These are phyloP conservation scores for Botrytis galanthina DNA, from an alignment of 2,329 filamentous ascomycete species.

Conservation along the genomic window DNA sequence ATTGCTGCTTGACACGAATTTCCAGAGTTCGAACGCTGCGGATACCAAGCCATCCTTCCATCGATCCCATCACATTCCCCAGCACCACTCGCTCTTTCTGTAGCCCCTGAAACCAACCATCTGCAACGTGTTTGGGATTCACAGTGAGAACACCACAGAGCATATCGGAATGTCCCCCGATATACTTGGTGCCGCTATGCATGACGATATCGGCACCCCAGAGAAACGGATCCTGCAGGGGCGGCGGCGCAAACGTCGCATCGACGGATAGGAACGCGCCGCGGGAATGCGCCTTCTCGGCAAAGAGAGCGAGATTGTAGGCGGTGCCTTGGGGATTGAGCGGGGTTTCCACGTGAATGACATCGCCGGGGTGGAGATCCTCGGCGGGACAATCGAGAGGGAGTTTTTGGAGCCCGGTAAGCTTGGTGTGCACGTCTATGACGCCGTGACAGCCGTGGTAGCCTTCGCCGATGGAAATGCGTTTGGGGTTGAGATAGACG, in stretches of 20 bases:
- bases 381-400: conserved; percentile 66
- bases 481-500: conserved; percentile 77
- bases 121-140: conserved; percentile 47
- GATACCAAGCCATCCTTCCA: conserved; percentile 91
- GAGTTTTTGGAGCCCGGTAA: conserved; percentile 72
- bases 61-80: conserved; percentile 79
- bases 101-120: conserved; percentile 55
- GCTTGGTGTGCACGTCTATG: conserved; percentile 67
- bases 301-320: conserved; percentile 68
- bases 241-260: conserved; percentile 88
- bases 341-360: conserved; percentile 90
- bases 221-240: conserved; percentile 79
- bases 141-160: conserved; percentile 81
- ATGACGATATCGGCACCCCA: conserved; percentile 83
- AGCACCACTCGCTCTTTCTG: conserved; percentile 70
- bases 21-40: conserved; percentile 83
- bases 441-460: conserved; percentile 96
- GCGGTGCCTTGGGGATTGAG: conserved; percentile 88
- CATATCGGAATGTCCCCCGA: conserved; percentile 93
- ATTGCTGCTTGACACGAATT: conserved; percentile 76
- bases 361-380: conserved; percentile 71
- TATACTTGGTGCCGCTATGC: conserved; percentile 94
- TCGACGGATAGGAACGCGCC: conserved; percentile 83
- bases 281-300: conserved; percentile 64
- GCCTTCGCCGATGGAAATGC: conserved; percentile 77